Conservation (phyloP, 371 early-diverging fungal genomes). For the Conidiobolus incongruus region DNA sequence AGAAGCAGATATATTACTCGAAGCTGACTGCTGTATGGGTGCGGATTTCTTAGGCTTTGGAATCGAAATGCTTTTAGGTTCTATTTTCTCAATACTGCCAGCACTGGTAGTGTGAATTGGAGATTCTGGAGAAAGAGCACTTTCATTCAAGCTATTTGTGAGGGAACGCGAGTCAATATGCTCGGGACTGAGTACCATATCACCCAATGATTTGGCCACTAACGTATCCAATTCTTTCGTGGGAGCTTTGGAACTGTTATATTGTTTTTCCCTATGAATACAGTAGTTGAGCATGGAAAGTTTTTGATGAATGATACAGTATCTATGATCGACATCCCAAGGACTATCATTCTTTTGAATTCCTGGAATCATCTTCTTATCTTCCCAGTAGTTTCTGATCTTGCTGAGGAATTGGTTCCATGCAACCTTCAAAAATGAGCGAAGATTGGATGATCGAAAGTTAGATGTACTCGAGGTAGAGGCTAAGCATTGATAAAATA, state of each 20-base stretch:
- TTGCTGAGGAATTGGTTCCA: constrained; percentile 37
- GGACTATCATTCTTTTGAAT: constrained; percentile 14
- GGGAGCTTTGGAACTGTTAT: no score
- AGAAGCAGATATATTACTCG: no score
- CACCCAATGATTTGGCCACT: background rate
- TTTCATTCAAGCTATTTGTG: no score
- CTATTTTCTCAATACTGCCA: no score
- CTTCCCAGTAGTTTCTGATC: constrained; percentile 40
- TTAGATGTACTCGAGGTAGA: constrained; percentile 18
- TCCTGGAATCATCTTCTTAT: constrained; percentile 23
- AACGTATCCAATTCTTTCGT: no score
- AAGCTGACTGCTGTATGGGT: no score
- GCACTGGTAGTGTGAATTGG: no score
- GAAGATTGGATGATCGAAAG: constrained; percentile 15
- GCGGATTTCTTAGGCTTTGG: no score
- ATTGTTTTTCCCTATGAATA: constrained; percentile 10
- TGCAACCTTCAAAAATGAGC: constrained; percentile 27
- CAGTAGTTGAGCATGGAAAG: constrained; percentile 82
- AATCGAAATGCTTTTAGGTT: no score
- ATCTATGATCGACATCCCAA: constrained; percentile 41
- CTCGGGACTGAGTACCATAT: no score
- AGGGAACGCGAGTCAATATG: no score
- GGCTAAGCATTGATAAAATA: constrained; percentile 24
- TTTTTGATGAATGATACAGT: constrained; percentile 61
- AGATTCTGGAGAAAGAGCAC: no score